Base-by-base conservation (phyloP, 768 basidiomycete genomes). In the Tylopilus subfusipes region DNA sequence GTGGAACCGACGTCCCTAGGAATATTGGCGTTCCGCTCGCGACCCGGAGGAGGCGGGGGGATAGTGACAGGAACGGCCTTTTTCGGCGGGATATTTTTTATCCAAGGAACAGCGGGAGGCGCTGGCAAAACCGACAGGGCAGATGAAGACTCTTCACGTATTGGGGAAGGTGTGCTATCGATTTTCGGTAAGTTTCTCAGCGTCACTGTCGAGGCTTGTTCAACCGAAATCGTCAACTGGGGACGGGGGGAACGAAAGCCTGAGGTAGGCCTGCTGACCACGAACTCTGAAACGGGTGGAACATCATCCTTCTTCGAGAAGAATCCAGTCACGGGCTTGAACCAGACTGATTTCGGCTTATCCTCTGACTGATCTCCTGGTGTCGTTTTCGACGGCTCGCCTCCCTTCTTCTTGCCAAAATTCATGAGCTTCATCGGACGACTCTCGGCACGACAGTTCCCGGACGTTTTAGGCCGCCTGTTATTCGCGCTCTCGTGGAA, bases 151-250 rank as follows among this genome's bases (percentile, higher is more conserved):
- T 61, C 65, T 27, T 64, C 61, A 33, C 38, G 58, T 19, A 56
- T 60, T 12, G 69, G 59, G 19, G 58, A 62, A 31, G 72, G 55
- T n/a, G 54, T 59, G 29, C 36, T 50, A 29, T 73, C 75, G 31
- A 73, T 58, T 33, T 55, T 61, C 11, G 72, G 72, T 0, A 73
- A 59, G 56, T 59, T 52, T 19, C 50, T 60, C 3, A 54, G 55
- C 19, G 61, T 68, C 5, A 67, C 54, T 5, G 57, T 61, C n/a
- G 73, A 66, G 18, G 78, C 72, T 51, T 63, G 70, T 29, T 75
- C 71, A n/a, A 78, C 70, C 4, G 75, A 75, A 54, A 84, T 76
- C 12, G 73, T 71, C 59, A 82, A 64, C 29, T 65, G 63, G 11
- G 76, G 75, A 38, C 61, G 63, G 51, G 69, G 54, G 36, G 59